phyloP scores from a whole-genome alignment of 306 rosid species.

The Sicyos edulis region DNA sequence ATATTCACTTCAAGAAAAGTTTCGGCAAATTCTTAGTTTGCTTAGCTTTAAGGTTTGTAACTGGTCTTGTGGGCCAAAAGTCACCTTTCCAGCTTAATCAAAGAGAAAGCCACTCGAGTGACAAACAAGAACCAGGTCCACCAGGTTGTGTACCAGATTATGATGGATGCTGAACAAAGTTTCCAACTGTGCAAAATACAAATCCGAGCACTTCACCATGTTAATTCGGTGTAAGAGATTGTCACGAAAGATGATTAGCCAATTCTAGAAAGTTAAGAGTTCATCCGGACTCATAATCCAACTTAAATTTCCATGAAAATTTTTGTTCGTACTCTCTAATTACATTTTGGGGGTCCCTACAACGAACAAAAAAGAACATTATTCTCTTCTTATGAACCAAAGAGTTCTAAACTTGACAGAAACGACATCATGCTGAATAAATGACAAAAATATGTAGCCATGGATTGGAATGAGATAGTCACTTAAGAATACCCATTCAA shows the following conservation, averaged over 20 bases:
- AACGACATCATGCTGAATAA: not conserved
- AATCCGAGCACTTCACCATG: not conserved
- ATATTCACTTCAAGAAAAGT: slow-evolving; percentile 1
- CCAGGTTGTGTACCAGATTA: not conserved
- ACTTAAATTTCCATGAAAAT: not conserved
- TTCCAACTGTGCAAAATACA: not conserved
- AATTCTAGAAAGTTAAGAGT: not conserved
- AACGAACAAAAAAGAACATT: not conserved
- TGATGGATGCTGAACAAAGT: not conserved
- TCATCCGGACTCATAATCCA: too few species aligned
- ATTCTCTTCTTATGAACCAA: slow-evolving; percentile 9
- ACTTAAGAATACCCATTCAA: slow-evolving; percentile 2
- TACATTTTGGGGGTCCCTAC: not conserved
- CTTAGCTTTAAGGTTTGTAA: not conserved
- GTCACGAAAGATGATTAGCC: not conserved
- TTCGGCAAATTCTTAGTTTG: not conserved
- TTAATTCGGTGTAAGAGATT: not conserved
- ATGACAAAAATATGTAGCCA: not conserved
- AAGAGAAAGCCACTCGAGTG: slow-evolving; percentile 14
- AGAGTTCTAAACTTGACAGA: not conserved
- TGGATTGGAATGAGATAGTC: not conserved
- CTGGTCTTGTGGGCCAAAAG: slow-evolving; percentile 13
- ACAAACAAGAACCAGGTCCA: slow-evolving; percentile 12
- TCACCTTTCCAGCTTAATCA: slow-evolving; percentile 2
- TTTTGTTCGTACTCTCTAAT: not conserved